A percentile compares a stretch with the other conserved stretches of the same genome.
Conservation (phyloP, 2,329 filamentous ascomycete species). For the Bipolaris oryzae region DNA sequence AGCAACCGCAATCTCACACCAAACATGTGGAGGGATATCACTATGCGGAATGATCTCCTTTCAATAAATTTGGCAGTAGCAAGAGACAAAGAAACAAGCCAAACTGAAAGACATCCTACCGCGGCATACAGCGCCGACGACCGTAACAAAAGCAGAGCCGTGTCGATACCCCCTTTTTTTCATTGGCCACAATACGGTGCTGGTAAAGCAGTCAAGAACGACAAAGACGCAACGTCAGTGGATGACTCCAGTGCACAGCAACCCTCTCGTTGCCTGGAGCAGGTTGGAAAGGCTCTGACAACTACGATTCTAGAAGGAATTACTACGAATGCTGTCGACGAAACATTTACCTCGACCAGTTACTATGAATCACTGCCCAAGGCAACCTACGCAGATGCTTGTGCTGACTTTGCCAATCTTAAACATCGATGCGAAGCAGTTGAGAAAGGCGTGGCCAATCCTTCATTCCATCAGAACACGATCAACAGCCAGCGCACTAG, state of each 20-base stretch:
- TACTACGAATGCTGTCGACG: constrained; percentile 22
- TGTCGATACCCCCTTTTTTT: constrained; percentile 34
- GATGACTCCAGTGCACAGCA: constrained; percentile 3
- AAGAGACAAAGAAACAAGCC: constrained; percentile 3
- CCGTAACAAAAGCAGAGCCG: neutral
- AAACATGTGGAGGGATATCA: constrained; percentile 28
- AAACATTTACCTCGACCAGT: constrained; percentile 29
- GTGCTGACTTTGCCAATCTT: constrained; percentile 5
- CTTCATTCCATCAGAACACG: constrained; percentile 25
- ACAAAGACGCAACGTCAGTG: neutral
- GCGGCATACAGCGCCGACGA: neutral
- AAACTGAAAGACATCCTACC: neutral
- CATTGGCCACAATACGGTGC: constrained; percentile 27
- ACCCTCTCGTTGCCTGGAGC: constrained; percentile 26
- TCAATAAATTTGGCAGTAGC: constrained; percentile 30
- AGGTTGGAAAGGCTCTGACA: constrained; percentile 33
- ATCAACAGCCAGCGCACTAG: constrained; percentile 19
- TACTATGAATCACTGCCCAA: constrained; percentile 36
- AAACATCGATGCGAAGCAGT: neutral
- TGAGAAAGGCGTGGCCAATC: neutral
- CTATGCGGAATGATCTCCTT: constrained; percentile 20
- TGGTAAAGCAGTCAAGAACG: neutral
- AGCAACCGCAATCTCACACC: constrained; percentile 19
- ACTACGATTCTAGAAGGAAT: constrained; percentile 17
- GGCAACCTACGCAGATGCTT: constrained; percentile 11